Percentiles rank a stretch among this genome's conserved stretches.
Evolutionary conservation across 768 basidiomycete genomes (phyloP).

Genomic region (Tubosaeta sp.): DNA sequence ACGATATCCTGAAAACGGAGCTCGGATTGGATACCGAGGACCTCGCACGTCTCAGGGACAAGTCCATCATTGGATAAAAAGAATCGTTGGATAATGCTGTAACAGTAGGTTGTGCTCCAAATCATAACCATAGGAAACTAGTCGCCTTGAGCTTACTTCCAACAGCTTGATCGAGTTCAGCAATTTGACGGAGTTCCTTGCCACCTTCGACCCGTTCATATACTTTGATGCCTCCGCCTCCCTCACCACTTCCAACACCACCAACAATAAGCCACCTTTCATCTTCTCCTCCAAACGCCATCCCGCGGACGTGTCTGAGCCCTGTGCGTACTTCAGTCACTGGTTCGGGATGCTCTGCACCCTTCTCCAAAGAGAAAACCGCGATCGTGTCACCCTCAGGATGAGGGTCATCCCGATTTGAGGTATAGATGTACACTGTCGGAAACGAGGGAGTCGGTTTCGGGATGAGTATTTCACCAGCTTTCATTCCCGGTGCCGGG

Average conservation of each 20-base stretch:
- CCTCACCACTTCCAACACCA: constrained; percentile 39
- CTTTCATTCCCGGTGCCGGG: constrained; percentile 51
- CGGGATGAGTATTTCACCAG: constrained; percentile 67
- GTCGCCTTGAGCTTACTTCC: constrained; percentile 36
- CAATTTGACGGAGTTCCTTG: constrained; percentile 49
- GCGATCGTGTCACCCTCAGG: constrained; percentile 69
- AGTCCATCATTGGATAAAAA: constrained; percentile 37
- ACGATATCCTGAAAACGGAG: constrained; percentile 42
- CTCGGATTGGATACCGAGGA: constrained; percentile 38
- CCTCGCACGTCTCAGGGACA: constrained; percentile 35
- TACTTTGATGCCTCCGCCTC: constrained; percentile 66
- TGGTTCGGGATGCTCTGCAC: constrained; percentile 42
- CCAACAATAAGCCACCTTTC: constrained; percentile 62
- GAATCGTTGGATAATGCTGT: not conserved
- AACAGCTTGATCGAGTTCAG: constrained; percentile 32
- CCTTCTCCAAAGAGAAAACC: constrained; percentile 53
- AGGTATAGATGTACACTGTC: constrained; percentile 60
- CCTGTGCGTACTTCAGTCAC: constrained; percentile 65
- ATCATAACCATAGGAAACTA: constrained; percentile 34
- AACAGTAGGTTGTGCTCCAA: not conserved
- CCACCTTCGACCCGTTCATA: constrained; percentile 65
- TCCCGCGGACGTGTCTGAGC: constrained; percentile 64
- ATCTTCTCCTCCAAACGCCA: constrained; percentile 60
- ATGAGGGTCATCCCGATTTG: constrained; percentile 72
- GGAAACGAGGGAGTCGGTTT: constrained; percentile 48